phyloP scores from a whole-genome alignment of 164 flowering plant genomes.

The Tinospora cordifolia region DNA sequence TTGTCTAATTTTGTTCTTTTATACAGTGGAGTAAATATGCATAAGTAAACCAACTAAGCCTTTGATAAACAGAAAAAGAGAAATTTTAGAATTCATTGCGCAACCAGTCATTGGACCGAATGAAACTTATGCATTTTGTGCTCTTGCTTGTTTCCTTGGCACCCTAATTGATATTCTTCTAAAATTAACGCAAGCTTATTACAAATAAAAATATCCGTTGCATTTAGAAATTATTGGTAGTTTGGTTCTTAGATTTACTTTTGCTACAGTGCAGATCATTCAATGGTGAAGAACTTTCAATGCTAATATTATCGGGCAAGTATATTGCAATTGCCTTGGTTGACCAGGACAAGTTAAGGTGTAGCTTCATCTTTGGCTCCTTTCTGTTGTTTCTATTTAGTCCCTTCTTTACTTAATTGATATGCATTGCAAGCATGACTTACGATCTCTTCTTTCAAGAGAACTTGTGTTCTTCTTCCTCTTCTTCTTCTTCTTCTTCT shows the following conservation, averaged over 20 bases:
- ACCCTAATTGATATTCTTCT: not conserved
- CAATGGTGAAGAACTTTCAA: slow-evolving; percentile 54
- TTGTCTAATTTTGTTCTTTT: not conserved
- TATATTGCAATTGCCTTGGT: slow-evolving; percentile 85
- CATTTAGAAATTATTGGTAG: not conserved
- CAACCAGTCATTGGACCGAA: not conserved
- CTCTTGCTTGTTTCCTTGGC: not conserved
- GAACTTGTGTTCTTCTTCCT: too few species aligned
- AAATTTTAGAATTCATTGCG: not conserved
- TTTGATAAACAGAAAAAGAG: not conserved
- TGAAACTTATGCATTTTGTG: not conserved
- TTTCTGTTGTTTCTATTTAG: not conserved
- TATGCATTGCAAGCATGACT: too few species aligned
- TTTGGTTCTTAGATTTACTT: slow-evolving; percentile 22
- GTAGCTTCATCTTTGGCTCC: slow-evolving; percentile 1
- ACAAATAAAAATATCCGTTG: not conserved
- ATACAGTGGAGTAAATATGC: not conserved
- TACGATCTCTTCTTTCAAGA: too few species aligned
- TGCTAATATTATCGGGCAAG: slow-evolving; percentile 63
- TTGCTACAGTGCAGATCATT: slow-evolving; percentile 82
- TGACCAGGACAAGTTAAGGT: slow-evolving; percentile 81
- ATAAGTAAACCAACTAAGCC: not conserved
- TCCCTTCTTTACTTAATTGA: not conserved
- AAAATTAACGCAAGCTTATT: not conserved
- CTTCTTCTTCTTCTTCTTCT: too few species aligned